These are phyloP conservation scores for Hypsizygus ulmarius DNA, from an alignment of 1,284 basidiomycete genomes.

Conservation along the genomic window DNA sequence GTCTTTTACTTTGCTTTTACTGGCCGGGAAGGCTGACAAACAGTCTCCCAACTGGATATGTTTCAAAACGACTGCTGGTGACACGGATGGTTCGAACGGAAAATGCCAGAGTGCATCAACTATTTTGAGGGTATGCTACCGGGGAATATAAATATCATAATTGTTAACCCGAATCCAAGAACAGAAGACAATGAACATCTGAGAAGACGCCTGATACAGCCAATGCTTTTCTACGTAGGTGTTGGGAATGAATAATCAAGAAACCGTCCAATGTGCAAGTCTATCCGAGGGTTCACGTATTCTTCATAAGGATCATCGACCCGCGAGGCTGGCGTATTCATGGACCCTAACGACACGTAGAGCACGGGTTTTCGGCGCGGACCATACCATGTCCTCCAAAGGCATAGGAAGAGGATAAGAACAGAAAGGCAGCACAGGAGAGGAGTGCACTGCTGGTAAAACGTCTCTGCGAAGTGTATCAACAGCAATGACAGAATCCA, in stretches of 20 bases:
- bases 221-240: not conserved
- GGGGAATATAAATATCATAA: not conserved
- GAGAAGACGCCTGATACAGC: not conserved
- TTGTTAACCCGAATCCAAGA: not conserved
- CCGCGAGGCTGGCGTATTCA: slow-evolving; percentile 30
- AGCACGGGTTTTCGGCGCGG: slow-evolving; percentile 14
- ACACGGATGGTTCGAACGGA: too few species aligned
- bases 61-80: too few species aligned
- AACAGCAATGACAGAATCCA: slow-evolving; percentile 18
- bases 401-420: slow-evolving; percentile 52
- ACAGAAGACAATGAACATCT: not conserved
- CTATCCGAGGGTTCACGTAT: too few species aligned
- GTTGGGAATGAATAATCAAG: too few species aligned
- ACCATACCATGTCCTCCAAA: slow-evolving; percentile 40
- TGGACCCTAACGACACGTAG: slow-evolving; percentile 24
- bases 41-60: too few species aligned
- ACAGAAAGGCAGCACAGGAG: slow-evolving; percentile 22
- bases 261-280: too few species aligned
- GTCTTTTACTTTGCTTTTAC: too few species aligned
- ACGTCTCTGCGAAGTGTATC: not conserved
- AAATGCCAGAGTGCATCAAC: too few species aligned
- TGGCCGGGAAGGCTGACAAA: too few species aligned
- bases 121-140: not conserved
- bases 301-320: slow-evolving; percentile 25
- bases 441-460: too few species aligned